phyloP scores from a whole-genome alignment of 2,329 filamentous ascomycete genomes.

The Xylariaceae sp. region DNA sequence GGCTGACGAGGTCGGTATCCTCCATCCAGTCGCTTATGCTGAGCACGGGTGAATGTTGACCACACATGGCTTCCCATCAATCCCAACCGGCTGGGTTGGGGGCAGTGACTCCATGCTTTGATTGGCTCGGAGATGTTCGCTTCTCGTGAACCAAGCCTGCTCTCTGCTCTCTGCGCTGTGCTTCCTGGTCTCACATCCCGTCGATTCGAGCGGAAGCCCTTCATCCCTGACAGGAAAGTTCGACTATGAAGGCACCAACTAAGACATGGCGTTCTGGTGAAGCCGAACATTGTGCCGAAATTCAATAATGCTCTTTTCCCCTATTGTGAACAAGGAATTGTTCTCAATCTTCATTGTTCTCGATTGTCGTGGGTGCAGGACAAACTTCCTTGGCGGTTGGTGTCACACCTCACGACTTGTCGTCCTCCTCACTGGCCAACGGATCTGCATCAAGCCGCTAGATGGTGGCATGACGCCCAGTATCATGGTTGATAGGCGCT shows the following conservation, averaged over 20 bases:
- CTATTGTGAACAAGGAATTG: conserved; percentile 3
- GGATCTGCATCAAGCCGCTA: conserved; percentile 16
- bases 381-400: conserved; percentile 1
- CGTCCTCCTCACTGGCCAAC: conserved; percentile 5
- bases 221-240: conserved; percentile 1
- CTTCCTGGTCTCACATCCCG: background rate
- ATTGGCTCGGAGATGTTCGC: conserved; percentile 13
- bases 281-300: conserved; percentile 24
- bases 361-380: background rate
- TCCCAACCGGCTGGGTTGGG: background rate
- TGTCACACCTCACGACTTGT: conserved; percentile 10
- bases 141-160: background rate
- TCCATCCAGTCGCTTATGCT: background rate
- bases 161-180: background rate
- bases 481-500: conserved; percentile 2
- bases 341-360: background rate
- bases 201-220: background rate
- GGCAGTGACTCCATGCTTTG: background rate
- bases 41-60: background rate
- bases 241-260: conserved; percentile 7
- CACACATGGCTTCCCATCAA: background rate
- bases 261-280: conserved; percentile 25
- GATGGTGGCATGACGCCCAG: conserved; percentile 8
- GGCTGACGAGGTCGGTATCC: background rate
- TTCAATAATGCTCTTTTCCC: conserved; percentile 10